phyloP scores from a whole-genome alignment of 495 filamentous ascomycete species.

The Hypoxylon crocopeplum region DNA sequence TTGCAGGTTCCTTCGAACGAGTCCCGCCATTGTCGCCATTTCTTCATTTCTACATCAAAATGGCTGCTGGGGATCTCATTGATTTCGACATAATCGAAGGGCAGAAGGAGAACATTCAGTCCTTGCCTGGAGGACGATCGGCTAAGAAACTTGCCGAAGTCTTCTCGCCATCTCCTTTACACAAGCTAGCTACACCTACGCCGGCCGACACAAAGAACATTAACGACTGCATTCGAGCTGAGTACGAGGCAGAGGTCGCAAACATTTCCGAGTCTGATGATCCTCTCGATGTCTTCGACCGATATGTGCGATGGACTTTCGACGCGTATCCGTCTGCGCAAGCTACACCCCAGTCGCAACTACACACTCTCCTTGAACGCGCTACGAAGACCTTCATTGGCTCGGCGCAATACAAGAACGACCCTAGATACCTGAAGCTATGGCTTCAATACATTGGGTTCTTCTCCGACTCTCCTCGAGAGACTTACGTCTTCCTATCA shows the following conservation, averaged over 20 bases:
- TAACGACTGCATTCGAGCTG: constrained; percentile 77
- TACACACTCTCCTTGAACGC: constrained; percentile 88
- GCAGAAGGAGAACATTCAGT: constrained; percentile 97
- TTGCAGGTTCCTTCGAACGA: constrained; percentile 13
- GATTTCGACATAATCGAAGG: constrained; percentile 95
- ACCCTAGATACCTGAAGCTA: constrained; percentile 87
- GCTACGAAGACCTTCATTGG: constrained; percentile 90
- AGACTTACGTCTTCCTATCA: constrained; percentile 89
- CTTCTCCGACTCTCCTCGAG: constrained; percentile 89
- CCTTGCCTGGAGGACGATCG: constrained; percentile 87
- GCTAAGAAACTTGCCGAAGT: constrained; percentile 87
- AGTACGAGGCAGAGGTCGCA: constrained; percentile 84
- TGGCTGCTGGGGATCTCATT: constrained; percentile 64
- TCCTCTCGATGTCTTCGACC: constrained; percentile 92
- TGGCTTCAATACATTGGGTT: constrained; percentile 94
- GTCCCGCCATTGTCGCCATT: constrained; percentile 21
- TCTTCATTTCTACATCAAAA: constrained; percentile 38
- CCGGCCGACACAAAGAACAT: constrained; percentile 74
- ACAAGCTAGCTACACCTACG: constrained; percentile 62
- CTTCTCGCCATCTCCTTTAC: constrained; percentile 71
- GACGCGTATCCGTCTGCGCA: constrained; percentile 94
- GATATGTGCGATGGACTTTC: constrained; percentile 95
- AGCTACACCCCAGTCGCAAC: constrained; percentile 85
- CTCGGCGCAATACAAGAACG: constrained; percentile 87
- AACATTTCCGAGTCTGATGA: constrained; percentile 87